These are phyloP conservation scores for Trichoderma sp. DNA, from an alignment of 2,329 filamentous ascomycete genomes.

Conservation along the genomic window DNA sequence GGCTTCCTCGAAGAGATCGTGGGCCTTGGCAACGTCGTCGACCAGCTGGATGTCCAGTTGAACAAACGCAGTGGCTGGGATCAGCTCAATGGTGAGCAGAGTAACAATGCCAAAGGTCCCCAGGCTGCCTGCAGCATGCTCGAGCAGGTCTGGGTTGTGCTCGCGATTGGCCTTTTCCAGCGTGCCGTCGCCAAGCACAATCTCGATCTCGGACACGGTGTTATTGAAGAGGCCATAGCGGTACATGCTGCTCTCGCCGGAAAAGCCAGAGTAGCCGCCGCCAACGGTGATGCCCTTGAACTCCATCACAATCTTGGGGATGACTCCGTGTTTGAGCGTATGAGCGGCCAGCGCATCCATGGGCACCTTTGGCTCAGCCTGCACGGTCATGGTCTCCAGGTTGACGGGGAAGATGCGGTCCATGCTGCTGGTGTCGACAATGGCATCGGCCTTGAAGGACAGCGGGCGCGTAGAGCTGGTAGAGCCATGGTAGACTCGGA, in stretches of 20 bases:
- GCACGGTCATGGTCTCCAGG: constrained; percentile 49
- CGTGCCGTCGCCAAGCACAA: constrained; percentile 58
- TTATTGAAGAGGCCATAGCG: constrained; percentile 60
- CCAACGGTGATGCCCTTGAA: constrained; percentile 65
- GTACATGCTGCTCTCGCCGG: constrained; percentile 61
- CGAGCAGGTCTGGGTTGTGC: constrained; percentile 54
- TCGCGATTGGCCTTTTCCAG: constrained; percentile 52
- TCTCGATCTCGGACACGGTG: constrained; percentile 56
- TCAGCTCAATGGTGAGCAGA: constrained; percentile 55
- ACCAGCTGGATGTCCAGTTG: constrained; percentile 52
- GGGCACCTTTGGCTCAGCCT: constrained; percentile 62
- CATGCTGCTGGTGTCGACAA: constrained; percentile 60
- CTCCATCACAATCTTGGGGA: constrained; percentile 62
- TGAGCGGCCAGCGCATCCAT: constrained; percentile 60
- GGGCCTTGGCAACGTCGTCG: constrained; percentile 38
- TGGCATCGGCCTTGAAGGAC: constrained; percentile 42
- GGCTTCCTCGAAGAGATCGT: constrained; percentile 45
- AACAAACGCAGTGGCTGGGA: constrained; percentile 53
- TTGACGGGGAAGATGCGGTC: constrained; percentile 59
- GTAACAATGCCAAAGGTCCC: constrained; percentile 62
- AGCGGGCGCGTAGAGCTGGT: constrained; percentile 62
- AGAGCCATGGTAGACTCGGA: constrained; percentile 64
- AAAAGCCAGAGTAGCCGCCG: constrained; percentile 59
- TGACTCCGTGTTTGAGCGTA: constrained; percentile 53
- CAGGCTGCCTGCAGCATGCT: constrained; percentile 56